Evolutionary conservation across 2,329 filamentous ascomycete genomes (phyloP).

Genomic region (Fusarium metavorans): DNA sequence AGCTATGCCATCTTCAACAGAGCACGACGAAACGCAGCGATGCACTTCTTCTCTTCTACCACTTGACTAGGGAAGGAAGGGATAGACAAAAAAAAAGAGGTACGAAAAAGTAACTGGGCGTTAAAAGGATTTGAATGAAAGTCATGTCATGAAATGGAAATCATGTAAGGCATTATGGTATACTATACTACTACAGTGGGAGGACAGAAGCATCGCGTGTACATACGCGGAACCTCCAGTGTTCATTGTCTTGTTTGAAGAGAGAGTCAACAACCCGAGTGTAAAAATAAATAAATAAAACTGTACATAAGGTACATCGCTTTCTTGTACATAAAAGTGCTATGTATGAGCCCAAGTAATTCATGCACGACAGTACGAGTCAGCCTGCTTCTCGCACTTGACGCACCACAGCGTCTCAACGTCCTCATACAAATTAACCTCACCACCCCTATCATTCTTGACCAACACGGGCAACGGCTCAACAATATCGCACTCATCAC

Average conservation of each 20-base stretch:
- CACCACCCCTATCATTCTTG: conserved; percentile 13
- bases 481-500: conserved; percentile 16
- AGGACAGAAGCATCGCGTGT: neutral
- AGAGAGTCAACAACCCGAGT: neutral
- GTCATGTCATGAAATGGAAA: neutral
- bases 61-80: neutral
- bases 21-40: neutral
- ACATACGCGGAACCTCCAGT: neutral
- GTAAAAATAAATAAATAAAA: neutral
- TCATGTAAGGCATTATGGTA: neutral
- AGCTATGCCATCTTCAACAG: neutral
- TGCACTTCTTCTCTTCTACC: neutral
- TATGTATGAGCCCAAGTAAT: neutral
- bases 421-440: conserved; percentile 26
- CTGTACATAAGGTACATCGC: neutral
- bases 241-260: neutral
- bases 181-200: neutral
- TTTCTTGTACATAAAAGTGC: neutral
- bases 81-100: neutral
- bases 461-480: conserved; percentile 20
- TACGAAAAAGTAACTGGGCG: neutral
- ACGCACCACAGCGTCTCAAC: conserved; percentile 38
- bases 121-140: neutral
- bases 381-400: conserved; percentile 19
- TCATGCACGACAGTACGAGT: conserved; percentile 6